Evolutionary conservation across 805 yeast genomes (phyloP).

Genomic region (Saccharomycopsis malanga): DNA sequence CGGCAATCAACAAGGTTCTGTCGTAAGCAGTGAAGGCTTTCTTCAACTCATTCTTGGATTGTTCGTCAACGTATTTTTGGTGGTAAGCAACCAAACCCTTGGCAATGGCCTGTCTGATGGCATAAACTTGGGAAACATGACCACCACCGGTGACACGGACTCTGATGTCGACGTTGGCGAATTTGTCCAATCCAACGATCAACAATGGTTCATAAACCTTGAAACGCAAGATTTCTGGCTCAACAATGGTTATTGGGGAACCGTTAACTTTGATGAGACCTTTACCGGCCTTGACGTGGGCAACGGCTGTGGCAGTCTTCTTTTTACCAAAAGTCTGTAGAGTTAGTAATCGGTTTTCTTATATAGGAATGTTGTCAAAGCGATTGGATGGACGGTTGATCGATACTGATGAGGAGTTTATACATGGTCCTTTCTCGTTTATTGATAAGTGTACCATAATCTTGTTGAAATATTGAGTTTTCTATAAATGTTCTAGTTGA

Average conservation of each 20-base stretch:
- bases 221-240: conserved; percentile 99
- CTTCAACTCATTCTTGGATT: conserved; percentile 99
- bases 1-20: conserved; percentile 99
- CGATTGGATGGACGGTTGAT: not conserved
- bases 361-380: not conserved
- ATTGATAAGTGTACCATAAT: too few relatives aligned
- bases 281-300: conserved; percentile 98
- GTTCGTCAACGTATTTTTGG: conserved; percentile 99
- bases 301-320: conserved; percentile 99
- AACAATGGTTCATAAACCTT: conserved; percentile 99
- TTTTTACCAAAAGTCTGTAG: conserved; percentile 97
- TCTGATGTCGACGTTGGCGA: conserved; percentile 97
- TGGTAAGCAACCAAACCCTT: conserved; percentile 99
- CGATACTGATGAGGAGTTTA: not conserved
- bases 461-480: too few relatives aligned
- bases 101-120: conserved; percentile 99
- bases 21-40: conserved; percentile 95
- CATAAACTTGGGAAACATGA: conserved; percentile 99
- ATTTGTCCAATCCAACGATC: conserved; percentile 97
- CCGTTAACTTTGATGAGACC: conserved; percentile 99
- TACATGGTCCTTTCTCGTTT: too few relatives aligned
- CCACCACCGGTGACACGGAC: conserved; percentile 99
- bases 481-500: not conserved
- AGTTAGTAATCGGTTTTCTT: not conserved
- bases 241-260: conserved; percentile 96